Evolutionary conservation across 768 basidiomycete species (phyloP).

Genomic region (Lactarius deliciosus): DNA sequence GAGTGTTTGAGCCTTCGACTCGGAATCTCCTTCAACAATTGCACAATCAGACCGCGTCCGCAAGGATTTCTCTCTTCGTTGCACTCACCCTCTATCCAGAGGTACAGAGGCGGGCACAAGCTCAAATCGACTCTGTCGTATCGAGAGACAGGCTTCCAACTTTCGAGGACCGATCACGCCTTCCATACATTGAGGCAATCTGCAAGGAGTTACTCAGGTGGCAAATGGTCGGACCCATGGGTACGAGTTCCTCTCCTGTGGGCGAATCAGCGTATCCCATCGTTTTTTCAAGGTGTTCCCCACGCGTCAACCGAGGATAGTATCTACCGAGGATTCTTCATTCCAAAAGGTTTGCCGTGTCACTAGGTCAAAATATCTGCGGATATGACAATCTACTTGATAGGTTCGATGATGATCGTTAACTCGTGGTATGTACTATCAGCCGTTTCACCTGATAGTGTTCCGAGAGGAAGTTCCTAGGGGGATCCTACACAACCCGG

Average conservation of each 20-base stretch:
- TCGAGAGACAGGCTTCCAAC: constrained; percentile 32
- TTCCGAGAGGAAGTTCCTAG: too few relatives aligned
- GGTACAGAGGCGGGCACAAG: constrained; percentile 32
- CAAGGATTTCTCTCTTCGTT: constrained; percentile 32
- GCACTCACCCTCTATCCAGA: constrained; percentile 35
- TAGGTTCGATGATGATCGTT: constrained; percentile 22
- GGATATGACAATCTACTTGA: background rate
- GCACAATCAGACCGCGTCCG: constrained; percentile 19
- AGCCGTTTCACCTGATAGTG: too few relatives aligned
- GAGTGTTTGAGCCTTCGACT: background rate
- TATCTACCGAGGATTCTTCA: too few relatives aligned
- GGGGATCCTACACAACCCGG: constrained; percentile 5
- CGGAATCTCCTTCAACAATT: background rate
- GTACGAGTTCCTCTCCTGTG: constrained; percentile 2
- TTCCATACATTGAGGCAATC: constrained; percentile 35
- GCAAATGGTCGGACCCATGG: constrained; percentile 23
- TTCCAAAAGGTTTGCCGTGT: too few relatives aligned
- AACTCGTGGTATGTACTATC: too few relatives aligned
- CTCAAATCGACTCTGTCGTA: constrained; percentile 34
- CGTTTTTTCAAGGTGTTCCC: too few relatives aligned
- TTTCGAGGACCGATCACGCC: constrained; percentile 31
- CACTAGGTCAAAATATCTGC: too few relatives aligned
- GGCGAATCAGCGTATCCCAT: too few relatives aligned
- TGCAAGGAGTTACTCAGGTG: constrained; percentile 34
- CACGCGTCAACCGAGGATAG: too few relatives aligned